Evolutionary conservation across 805 yeast genomes (phyloP).

Genomic region (Candida ficus): DNA sequence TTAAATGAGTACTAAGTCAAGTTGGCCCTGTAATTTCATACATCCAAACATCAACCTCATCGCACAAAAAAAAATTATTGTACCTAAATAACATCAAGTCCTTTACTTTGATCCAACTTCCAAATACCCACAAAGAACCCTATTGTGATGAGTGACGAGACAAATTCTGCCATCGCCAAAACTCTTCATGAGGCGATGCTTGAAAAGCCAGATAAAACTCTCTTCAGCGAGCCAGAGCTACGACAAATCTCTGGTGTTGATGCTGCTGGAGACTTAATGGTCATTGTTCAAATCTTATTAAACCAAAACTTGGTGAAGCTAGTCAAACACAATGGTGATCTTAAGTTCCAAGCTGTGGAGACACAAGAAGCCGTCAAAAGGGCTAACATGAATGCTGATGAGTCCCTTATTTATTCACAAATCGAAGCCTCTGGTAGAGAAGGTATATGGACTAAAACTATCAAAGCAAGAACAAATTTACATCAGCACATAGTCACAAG

Average conservation of each 20-base stretch:
- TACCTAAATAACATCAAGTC: too few species aligned
- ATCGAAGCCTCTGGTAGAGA: slow-evolving; percentile 92
- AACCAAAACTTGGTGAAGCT: slow-evolving; percentile 62
- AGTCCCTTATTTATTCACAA: slow-evolving; percentile 83
- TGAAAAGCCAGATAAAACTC: slow-evolving; percentile 38
- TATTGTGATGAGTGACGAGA: slow-evolving; percentile 16
- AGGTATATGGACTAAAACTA: slow-evolving; percentile 93
- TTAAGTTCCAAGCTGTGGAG: slow-evolving; percentile 72
- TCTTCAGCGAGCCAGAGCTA: slow-evolving; percentile 68
- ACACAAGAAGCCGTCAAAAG: slow-evolving; percentile 72
- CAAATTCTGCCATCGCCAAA: slow-evolving; percentile 38
- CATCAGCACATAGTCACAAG: slow-evolving; percentile 89
- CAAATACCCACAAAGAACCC: too few species aligned
- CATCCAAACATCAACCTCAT: slow-evolving; percentile 8
- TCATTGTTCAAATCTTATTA: slow-evolving; percentile 45
- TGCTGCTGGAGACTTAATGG: slow-evolving; percentile 39
- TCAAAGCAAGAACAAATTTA: slow-evolving; percentile 80
- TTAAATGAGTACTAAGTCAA: too few species aligned
- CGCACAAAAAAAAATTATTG: background rate
- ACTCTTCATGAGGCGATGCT: slow-evolving; percentile 63
- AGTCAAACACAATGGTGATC: slow-evolving; percentile 58
- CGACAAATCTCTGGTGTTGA: slow-evolving; percentile 40
- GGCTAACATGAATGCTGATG: slow-evolving; percentile 77
- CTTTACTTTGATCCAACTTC: too few species aligned
- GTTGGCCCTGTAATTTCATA: background rate